Conservation (phyloP, 331 rosid species). For the Telfairia occidentalis region DNA sequence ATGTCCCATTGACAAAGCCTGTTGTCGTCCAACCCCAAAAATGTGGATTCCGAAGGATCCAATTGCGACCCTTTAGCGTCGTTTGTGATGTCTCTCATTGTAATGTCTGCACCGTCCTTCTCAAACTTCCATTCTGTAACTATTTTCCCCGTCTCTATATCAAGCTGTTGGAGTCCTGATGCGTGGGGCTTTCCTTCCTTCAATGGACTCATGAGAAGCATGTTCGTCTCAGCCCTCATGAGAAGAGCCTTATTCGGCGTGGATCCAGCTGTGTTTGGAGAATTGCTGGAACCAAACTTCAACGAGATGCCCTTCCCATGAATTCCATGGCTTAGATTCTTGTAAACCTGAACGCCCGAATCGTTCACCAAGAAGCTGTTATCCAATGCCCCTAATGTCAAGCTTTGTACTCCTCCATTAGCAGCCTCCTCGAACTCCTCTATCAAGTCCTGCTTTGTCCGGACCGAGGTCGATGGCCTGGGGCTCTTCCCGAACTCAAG, state of each 20-base stretch:
- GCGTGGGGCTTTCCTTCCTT: conserved; percentile 58
- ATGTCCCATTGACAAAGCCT: conserved; percentile 88
- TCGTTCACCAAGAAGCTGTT: conserved; percentile 79
- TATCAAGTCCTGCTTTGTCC: conserved; percentile 32
- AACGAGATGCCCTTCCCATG: conserved; percentile 72
- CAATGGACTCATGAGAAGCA: conserved; percentile 77
- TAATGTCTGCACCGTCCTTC: conserved; percentile 68
- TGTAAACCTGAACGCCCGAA: conserved; percentile 68
- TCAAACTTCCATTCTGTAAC: conserved; percentile 84
- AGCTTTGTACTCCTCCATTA: conserved; percentile 72
- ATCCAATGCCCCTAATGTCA: conserved; percentile 69
- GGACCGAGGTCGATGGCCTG: conserved; percentile 16
- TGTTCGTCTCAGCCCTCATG: conserved; percentile 72
- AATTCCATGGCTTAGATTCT: conserved; percentile 55
- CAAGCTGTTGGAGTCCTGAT: conserved; percentile 54
- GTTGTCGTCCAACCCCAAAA: conserved; percentile 86
- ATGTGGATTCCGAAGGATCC: conserved; percentile 81
- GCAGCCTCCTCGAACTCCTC: conserved; percentile 77
- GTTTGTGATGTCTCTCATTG: conserved; percentile 76
- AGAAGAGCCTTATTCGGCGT: conserved; percentile 60
- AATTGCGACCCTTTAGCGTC: conserved; percentile 70
- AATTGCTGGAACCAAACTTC: conserved; percentile 32
- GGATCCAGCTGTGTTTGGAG: conserved; percentile 13
- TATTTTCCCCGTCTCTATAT: conserved; percentile 70
- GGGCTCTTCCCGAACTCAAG: conserved; percentile 22